Percentiles rank a stretch among this genome's conserved stretches.
Evolutionary conservation across 2,329 filamentous ascomycete species (phyloP).

Genomic region (Teratosphaeria zuluensis): DNA sequence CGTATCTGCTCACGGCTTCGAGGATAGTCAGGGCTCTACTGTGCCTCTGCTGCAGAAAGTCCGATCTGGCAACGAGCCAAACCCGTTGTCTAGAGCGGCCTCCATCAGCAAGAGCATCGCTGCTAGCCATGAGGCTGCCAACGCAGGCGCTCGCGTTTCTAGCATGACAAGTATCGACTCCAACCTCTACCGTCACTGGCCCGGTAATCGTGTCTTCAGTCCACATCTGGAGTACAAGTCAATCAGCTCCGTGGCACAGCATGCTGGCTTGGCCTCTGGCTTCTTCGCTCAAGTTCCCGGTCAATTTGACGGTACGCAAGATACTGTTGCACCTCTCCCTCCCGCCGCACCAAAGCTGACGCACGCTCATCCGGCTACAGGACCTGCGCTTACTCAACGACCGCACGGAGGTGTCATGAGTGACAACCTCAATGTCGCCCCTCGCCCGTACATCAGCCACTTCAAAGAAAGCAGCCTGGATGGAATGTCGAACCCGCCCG

Average conservation of each 20-base stretch:
- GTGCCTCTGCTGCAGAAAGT: background rate
- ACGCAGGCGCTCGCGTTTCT: slow-evolving; percentile 12
- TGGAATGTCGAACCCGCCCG: slow-evolving; percentile 12
- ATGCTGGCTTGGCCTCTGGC: slow-evolving; percentile 20
- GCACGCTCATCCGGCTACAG: slow-evolving; percentile 1
- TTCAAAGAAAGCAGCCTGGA: slow-evolving; percentile 19
- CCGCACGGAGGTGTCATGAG: background rate
- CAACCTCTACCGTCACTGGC: slow-evolving; percentile 14
- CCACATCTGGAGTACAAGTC: slow-evolving; percentile 24
- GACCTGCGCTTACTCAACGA: slow-evolving; percentile 2
- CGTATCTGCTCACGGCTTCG: background rate
- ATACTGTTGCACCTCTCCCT: slow-evolving; percentile 2
- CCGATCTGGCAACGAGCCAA: background rate
- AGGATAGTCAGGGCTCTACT: background rate
- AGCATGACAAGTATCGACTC: slow-evolving; percentile 22
- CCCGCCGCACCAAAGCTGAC: background rate
- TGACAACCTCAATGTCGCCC: background rate
- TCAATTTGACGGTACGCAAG: slow-evolving; percentile 21
- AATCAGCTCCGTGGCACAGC: slow-evolving; percentile 20
- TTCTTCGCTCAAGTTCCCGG: slow-evolving; percentile 19
- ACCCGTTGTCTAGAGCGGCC: background rate
- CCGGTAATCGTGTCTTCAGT: slow-evolving; percentile 21
- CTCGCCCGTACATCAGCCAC: slow-evolving; percentile 3
- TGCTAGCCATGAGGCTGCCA: slow-evolving; percentile 1
- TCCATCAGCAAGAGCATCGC: slow-evolving; percentile 6